Conservation (phyloP, 257 asterid genomes). For the Primulina tabacum region DNA sequence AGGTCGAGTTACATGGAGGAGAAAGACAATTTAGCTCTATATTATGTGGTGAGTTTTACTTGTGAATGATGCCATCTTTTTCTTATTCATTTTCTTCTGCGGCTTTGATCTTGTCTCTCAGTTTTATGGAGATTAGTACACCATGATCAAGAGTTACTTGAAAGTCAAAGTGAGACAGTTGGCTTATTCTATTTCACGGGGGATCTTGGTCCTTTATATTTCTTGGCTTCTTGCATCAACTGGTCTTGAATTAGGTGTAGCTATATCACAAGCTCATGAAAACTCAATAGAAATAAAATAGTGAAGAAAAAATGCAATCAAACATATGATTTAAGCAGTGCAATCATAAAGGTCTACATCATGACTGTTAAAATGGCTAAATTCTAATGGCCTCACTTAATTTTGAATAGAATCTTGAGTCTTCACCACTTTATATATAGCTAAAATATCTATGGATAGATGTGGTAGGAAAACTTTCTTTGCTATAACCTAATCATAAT, state of each 20-base stretch:
- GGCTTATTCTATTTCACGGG: neutral
- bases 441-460: neutral
- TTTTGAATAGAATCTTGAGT: no score
- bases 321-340: no score
- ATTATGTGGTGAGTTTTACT: constrained; percentile 66
- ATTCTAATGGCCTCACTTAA: neutral
- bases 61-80: constrained; percentile 7
- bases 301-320: neutral
- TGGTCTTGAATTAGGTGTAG: no score
- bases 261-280: no score
- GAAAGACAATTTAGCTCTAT: constrained; percentile 68
- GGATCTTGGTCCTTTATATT: no score
- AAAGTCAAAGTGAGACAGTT: neutral
- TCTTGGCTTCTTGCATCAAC: no score
- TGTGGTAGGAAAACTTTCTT: neutral
- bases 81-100: neutral
- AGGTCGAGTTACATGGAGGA: constrained; percentile 86
- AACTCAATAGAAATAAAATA: no score
- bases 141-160: neutral
- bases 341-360: neutral
- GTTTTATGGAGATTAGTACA: neutral
- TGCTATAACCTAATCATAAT: neutral
- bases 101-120: neutral
- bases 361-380: neutral
- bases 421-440: neutral